A percentile compares a stretch with the other conserved stretches of the same genome.
Evolutionary conservation across 129 eudicot species (phyloP).

Genomic region (Flaveria linearis): DNA sequence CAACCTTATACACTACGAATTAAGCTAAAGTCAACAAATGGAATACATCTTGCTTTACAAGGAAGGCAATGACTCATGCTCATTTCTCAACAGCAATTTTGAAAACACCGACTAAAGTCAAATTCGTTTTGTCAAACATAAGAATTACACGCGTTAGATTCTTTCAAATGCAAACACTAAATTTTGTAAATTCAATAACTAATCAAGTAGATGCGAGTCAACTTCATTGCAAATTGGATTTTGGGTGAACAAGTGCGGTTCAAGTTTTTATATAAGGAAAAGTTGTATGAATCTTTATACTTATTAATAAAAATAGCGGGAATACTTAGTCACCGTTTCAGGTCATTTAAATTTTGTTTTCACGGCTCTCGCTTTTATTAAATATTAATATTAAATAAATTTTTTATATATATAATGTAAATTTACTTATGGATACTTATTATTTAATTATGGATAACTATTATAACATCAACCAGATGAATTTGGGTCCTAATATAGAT

Average conservation of each 20-base stretch:
- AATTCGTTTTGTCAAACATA: slow-evolving; percentile 29
- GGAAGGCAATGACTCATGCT: slow-evolving; percentile 29
- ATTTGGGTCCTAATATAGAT: too few species aligned
- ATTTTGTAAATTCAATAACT: background rate
- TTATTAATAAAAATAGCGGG: too few species aligned
- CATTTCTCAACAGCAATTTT: background rate
- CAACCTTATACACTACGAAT: slow-evolving; percentile 23
- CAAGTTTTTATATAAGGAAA: too few species aligned
- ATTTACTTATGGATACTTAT: too few species aligned
- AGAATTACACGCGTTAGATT: slow-evolving; percentile 1
- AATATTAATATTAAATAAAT: too few species aligned
- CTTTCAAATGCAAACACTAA: background rate
- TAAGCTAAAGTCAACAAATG: slow-evolving; percentile 10
- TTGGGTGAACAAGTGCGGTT: background rate
- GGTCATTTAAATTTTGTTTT: too few species aligned
- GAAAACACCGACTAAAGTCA: background rate
- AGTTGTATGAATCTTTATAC: too few species aligned
- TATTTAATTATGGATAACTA: too few species aligned
- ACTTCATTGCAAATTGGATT: background rate
- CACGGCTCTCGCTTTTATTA: too few species aligned
- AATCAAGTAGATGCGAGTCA: background rate
- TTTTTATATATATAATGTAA: too few species aligned
- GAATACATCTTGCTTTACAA: slow-evolving; percentile 29
- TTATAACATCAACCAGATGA: too few species aligned
- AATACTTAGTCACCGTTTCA: too few species aligned